A percentile compares a stretch with the other conserved stretches of the same genome.
Conservation (phyloP, 345 rosid genomes). For the Firmiana major region DNA sequence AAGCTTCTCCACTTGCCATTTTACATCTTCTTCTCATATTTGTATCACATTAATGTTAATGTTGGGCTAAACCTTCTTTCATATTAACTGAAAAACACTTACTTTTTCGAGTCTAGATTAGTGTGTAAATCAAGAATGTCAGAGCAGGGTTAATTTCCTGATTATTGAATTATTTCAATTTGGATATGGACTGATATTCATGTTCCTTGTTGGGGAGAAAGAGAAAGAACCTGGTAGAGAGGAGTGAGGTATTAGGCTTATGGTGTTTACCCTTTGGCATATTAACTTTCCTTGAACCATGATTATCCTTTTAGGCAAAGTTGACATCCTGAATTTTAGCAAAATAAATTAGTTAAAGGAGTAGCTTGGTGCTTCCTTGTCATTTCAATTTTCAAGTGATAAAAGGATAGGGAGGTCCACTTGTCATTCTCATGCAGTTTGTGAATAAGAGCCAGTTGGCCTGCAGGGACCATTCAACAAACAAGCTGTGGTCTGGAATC, state of each 20-base stretch:
- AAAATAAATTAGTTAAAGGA: background rate
- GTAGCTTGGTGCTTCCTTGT: background rate
- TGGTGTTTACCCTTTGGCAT: background rate
- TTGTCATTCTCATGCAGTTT: conserved; percentile 5
- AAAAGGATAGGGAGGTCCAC: conserved; percentile 6
- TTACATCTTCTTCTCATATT: background rate
- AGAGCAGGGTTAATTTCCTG: background rate
- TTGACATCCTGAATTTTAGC: background rate
- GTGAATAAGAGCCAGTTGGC: conserved; percentile 5
- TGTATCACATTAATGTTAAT: background rate
- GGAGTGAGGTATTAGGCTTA: background rate
- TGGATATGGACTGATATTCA: background rate
- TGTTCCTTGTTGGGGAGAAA: background rate
- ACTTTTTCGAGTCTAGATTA: background rate
- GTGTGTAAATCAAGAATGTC: background rate
- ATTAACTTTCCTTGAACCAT: background rate
- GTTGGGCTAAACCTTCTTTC: background rate
- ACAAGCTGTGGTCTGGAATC: conserved; percentile 10
- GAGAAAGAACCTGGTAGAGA: background rate
- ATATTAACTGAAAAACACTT: background rate
- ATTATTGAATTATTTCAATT: background rate
- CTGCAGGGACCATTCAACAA: conserved; percentile 21
- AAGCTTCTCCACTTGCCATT: conserved; percentile 32
- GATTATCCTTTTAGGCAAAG: background rate
- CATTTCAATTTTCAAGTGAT: background rate